A percentile compares a stretch with the other conserved stretches of the same genome.
These are phyloP conservation scores for Sindora glabra DNA, from an alignment of 306 rosid genomes.

Conservation along the genomic window DNA sequence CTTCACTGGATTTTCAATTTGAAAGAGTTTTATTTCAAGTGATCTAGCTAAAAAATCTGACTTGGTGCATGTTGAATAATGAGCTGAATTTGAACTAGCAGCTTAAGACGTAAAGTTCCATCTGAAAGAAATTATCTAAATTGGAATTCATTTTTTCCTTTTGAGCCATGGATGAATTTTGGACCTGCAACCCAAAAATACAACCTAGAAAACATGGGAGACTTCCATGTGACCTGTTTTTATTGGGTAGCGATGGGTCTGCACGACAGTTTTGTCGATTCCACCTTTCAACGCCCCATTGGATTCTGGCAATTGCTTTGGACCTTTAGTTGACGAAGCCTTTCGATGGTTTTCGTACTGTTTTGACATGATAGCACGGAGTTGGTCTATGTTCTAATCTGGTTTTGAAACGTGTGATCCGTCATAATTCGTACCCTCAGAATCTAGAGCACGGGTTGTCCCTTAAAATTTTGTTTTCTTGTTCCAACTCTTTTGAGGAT, in stretches of 20 bases:
- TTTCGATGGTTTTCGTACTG: neutral
- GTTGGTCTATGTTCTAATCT: neutral
- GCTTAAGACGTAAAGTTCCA: slow-evolving; percentile 2
- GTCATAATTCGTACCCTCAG: neutral
- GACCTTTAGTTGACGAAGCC: neutral
- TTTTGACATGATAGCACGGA: neutral
- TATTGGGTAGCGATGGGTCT: neutral
- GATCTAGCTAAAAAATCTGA: neutral
- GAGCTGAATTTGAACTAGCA: too few relatives aligned
- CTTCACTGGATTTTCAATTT: neutral
- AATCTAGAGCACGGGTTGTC: neutral
- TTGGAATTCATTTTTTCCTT: neutral
- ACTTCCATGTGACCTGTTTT: slow-evolving; percentile 11
- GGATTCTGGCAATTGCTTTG: neutral
- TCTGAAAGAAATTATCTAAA: neutral
- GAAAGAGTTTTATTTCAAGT: neutral
- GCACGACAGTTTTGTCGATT: neutral
- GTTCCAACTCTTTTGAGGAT: neutral
- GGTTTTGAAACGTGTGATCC: neutral
- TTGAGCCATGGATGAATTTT: neutral
- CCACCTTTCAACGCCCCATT: neutral
- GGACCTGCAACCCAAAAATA: slow-evolving; percentile 8
- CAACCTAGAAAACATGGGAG: neutral
- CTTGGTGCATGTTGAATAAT: neutral
- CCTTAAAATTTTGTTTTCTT: slow-evolving; percentile 3